Evolutionary conservation across 2,329 filamentous ascomycete genomes (phyloP), one percentile per base, ranked within the genome.

Genomic region (Albifimbria verrucaria): DNA sequence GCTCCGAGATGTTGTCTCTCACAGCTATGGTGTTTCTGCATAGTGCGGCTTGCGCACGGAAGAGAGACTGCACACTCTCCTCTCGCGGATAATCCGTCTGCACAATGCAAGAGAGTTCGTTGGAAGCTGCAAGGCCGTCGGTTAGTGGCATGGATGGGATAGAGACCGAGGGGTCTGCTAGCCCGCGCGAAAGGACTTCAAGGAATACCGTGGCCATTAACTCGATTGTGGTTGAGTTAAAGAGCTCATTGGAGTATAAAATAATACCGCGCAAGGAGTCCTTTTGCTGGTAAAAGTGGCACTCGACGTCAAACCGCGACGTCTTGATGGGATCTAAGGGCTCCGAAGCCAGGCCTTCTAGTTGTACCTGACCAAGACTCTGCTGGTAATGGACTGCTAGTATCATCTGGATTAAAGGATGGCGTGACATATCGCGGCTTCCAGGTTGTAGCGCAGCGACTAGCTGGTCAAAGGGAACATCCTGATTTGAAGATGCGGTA

Each of bases 401-500:
- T 3, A 50, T 28, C 2, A 60, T 46, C 42, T 60, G 60, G 5
- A 58, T 55, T 1, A 62, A 6, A 1, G 59, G 55, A 15, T 62
- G 48, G 1, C 54, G 52, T 0, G 59, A 57, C 2, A 58, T 22
- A n/a, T 62, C 54, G 36, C 54, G 32, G 2, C 42, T 41, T 23
- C 39, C 17, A 4, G 18, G 44, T 10, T 54, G 28, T 2, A 64
- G 26, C 18, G 23, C 47, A 1, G 57, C 52, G 9, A 60, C 59
- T 7, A 64, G 55, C 1, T 39, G 36, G 28, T 64, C 61, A 21
- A 63, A 64, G 2, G 64, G 58, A 5, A 62, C 56, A 12, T 62
- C 58, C 26, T 66, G 62, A 10, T 62, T 64, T 9, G 49, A 54
- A 18, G 60, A 59, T 0, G 60, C 50, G 1, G 49, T 51, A 9